Evolutionary conservation across 306 rosid species (phyloP).

Genomic region (Arachis stenosperma): DNA sequence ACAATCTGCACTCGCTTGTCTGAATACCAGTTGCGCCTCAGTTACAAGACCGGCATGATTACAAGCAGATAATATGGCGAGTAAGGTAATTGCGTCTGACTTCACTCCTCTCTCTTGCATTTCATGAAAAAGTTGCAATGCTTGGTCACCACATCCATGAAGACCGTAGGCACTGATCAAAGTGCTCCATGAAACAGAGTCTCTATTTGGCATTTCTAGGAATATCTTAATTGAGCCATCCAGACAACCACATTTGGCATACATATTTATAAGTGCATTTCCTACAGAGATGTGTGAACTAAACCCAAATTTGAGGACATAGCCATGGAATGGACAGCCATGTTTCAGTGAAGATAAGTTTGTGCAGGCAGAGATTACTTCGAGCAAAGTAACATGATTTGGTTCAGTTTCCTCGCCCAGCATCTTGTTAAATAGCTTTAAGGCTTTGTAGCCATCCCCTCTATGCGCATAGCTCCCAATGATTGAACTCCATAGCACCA

Average conservation of each 20-base stretch:
- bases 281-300: slow-evolving; percentile 49
- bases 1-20: slow-evolving; percentile 38
- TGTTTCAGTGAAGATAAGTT: slow-evolving; percentile 47
- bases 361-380: slow-evolving; percentile 62
- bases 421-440: slow-evolving; percentile 62
- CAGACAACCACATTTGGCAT: slow-evolving; percentile 69
- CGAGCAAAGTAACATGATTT: slow-evolving; percentile 61
- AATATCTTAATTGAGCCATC: slow-evolving; percentile 48
- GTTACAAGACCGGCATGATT: slow-evolving; percentile 67
- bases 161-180: slow-evolving; percentile 60
- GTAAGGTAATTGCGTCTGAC: slow-evolving; percentile 56
- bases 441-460: slow-evolving; percentile 50
- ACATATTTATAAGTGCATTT: slow-evolving; percentile 70
- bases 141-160: slow-evolving; percentile 65
- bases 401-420: slow-evolving; percentile 54
- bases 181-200: slow-evolving; percentile 65
- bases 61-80: slow-evolving; percentile 66
- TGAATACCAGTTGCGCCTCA: slow-evolving; percentile 59
- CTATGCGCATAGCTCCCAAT: slow-evolving; percentile 60
- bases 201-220: slow-evolving; percentile 56
- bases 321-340: slow-evolving; percentile 55
- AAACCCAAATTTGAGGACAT: slow-evolving; percentile 54
- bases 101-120: slow-evolving; percentile 58
- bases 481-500: slow-evolving; percentile 69
- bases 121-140: slow-evolving; percentile 55